phyloP scores from a whole-genome alignment of 768 basidiomycete species.

The Psilocybe cyanescens region DNA sequence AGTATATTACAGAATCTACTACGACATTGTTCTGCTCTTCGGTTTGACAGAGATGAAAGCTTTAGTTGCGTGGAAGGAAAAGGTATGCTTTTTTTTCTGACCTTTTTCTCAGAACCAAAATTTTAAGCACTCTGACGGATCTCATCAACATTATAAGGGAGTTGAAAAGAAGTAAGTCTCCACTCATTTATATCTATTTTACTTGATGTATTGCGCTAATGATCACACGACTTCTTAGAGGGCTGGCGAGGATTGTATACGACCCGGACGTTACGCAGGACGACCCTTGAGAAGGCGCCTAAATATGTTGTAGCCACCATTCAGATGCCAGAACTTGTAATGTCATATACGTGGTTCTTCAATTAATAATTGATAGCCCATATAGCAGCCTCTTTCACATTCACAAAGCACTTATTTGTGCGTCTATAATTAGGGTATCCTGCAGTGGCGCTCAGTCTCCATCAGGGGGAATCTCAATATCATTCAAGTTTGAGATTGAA shows the following conservation, averaged over 20 bases:
- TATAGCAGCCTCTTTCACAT: too few relatives aligned
- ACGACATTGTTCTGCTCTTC: conserved; percentile 44
- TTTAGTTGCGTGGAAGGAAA: conserved; percentile 48
- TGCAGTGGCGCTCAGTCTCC: too few relatives aligned
- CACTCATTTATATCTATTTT: background rate
- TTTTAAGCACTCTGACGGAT: too few relatives aligned
- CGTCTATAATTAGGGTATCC: too few relatives aligned
- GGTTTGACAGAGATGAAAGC: conserved; percentile 54
- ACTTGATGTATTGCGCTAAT: background rate
- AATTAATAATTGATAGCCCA: too few relatives aligned
- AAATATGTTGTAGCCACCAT: too few relatives aligned
- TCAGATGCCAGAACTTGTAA: too few relatives aligned
- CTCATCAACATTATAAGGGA: conserved; percentile 27
- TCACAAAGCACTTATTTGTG: too few relatives aligned
- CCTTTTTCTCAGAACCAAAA: background rate
- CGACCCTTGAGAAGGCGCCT: background rate
- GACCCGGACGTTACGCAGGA: conserved; percentile 10
- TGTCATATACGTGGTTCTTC: too few relatives aligned
- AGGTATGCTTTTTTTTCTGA: conserved; percentile 29
- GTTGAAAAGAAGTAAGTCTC: conserved; percentile 35
- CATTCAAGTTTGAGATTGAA: too few relatives aligned
- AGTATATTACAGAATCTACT: conserved; percentile 31
- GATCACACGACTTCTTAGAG: background rate
- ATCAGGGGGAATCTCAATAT: too few relatives aligned
- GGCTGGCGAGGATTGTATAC: conserved; percentile 32